Base-by-base conservation (phyloP, 192 early-diverging fungal genomes). In the Piromyces sp. region DNA sequence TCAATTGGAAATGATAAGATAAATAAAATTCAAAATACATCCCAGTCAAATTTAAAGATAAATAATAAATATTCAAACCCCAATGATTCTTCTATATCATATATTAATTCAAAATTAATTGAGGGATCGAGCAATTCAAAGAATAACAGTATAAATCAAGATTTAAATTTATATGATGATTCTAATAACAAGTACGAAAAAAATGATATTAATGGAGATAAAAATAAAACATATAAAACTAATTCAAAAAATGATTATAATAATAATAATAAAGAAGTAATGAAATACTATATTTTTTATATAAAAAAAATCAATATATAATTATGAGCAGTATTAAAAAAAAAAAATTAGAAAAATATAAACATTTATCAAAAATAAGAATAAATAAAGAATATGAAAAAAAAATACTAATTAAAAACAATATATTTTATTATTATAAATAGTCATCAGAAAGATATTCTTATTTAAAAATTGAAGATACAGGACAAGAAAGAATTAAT, bases 401-500 rank as follows among this genome's bases (percentile, higher is more conserved):
- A 51, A 22, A 13, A 51, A 51, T 22, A 22, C 26, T 5, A 13
- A 51, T 51, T 22, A 51, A 51, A 13, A 51, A 40, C 2, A 40
- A 51, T 13, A 51, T 51, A 22, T 51, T 36, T 3, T 22, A 51
- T 22, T 51, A 22, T 51, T 51, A n/a, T n/a, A 33, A 6, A 33
- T 68, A 68, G 51, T 26, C 51, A 11, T 11, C 51, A 17, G 51
- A 68, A 68, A 68, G 51, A 68, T 68, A 68, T 68, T n/a, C 51
- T 26, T 68, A 68, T 28, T n/a, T 68, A 68, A 68, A 68, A n/a
- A 68, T 68, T 5, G 51, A 68, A 68, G 51, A 68, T 68, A 68
- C 2, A 11, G 51, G 51, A 26, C 51, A 68, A 68, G 87, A 87
- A 68, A 28, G 86, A 29, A 31, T 87, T 22, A 87, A 87, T 80